These are phyloP conservation scores for Collybiopsis confluens DNA, from an alignment of 768 basidiomycete genomes.

Conservation along the genomic window DNA sequence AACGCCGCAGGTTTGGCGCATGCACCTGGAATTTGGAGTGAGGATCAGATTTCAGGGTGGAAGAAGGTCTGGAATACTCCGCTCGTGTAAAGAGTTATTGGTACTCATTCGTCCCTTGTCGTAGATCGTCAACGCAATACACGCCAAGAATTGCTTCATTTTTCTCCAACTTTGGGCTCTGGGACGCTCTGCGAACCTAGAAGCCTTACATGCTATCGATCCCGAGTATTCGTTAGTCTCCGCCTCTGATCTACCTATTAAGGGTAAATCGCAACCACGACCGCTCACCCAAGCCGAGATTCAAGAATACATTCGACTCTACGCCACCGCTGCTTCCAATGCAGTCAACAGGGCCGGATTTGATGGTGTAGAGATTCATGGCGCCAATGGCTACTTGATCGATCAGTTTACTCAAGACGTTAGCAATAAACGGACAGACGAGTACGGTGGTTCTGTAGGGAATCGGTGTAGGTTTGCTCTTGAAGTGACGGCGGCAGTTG, in stretches of 20 bases:
- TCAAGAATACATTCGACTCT: slow-evolving; percentile 44
- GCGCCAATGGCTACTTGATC: slow-evolving; percentile 43
- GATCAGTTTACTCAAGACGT: slow-evolving; percentile 62
- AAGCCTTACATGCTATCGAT: slow-evolving; percentile 28
- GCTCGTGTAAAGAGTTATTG: slow-evolving; percentile 22
- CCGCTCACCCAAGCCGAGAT: slow-evolving; percentile 46
- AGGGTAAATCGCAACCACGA: slow-evolving; percentile 24
- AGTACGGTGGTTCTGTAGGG: slow-evolving; percentile 66
- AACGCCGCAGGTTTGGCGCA: slow-evolving; percentile 20
- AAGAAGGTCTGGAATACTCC: not conserved
- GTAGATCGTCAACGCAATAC: slow-evolving; percentile 55
- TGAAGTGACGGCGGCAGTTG: slow-evolving; percentile 50
- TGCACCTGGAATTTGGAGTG: slow-evolving; percentile 35
- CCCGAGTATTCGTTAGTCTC: slow-evolving; percentile 23
- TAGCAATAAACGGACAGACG: slow-evolving; percentile 56
- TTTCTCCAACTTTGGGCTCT: slow-evolving; percentile 44
- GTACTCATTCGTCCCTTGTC: not conserved
- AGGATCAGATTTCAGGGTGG: slow-evolving; percentile 30
- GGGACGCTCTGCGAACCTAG: slow-evolving; percentile 39
- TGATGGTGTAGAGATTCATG: slow-evolving; percentile 55
- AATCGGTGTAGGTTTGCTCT: slow-evolving; percentile 53
- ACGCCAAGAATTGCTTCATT: slow-evolving; percentile 45
- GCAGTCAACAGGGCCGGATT: slow-evolving; percentile 58
- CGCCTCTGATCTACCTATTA: slow-evolving; percentile 18
- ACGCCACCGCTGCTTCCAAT: slow-evolving; percentile 50